These are phyloP conservation scores for Chimonanthus salicifolius DNA, from an alignment of 164 flowering plant genomes.

Conservation along the genomic window DNA sequence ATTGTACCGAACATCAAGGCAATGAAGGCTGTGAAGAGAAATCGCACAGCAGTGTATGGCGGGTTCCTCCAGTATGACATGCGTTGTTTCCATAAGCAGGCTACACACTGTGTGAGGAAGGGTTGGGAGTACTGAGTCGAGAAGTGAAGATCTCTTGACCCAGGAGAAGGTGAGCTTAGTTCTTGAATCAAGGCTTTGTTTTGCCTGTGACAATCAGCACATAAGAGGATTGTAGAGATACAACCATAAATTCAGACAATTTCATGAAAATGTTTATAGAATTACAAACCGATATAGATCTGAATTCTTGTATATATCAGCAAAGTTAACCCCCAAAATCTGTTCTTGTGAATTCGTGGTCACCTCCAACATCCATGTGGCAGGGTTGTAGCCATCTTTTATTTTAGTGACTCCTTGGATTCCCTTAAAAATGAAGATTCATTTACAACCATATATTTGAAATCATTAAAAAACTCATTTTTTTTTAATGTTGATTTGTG, in stretches of 20 bases:
- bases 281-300: constrained; percentile 15
- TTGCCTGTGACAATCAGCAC: constrained; percentile 29
- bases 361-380: constrained; percentile 44
- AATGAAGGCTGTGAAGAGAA: constrained; percentile 51
- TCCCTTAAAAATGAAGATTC: constrained; percentile 13
- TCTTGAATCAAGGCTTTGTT: constrained; percentile 63
- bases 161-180: constrained; percentile 44
- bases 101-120: constrained; percentile 58
- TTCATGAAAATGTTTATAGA: background rate
- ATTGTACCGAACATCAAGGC: constrained; percentile 66
- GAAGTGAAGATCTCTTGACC: constrained; percentile 51
- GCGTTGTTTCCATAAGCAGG: constrained; percentile 87
- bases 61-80: constrained; percentile 91
- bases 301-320: constrained; percentile 27
- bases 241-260: background rate
- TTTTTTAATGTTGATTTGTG: background rate
- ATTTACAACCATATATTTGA: too few relatives aligned
- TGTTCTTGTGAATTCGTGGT: constrained; percentile 26
- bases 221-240: background rate
- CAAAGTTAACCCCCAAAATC: constrained; percentile 20
- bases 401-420: constrained; percentile 28
- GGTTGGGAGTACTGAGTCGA: constrained; percentile 56
- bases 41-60: constrained; percentile 67
- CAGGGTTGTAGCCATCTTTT: constrained; percentile 36
- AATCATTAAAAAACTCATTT: background rate